Conservation (phyloP, 352 stramenopile genomes). For the Globisporangium polare region DNA sequence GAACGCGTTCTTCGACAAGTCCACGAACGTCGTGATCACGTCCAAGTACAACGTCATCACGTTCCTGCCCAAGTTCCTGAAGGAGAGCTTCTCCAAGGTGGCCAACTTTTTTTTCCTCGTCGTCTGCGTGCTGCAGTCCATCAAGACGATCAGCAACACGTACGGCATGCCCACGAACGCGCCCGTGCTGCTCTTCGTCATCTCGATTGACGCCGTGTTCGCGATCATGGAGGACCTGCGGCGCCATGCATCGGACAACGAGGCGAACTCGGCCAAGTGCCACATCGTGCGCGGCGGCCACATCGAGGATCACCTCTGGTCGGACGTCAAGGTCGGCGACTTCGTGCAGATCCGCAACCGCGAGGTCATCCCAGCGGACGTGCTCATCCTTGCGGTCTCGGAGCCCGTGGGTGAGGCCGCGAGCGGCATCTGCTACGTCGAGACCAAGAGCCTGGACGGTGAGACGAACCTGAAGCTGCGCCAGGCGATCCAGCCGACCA, state of each 20-base stretch:
- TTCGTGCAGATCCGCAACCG: constrained; percentile 75
- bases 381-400: constrained; percentile 75
- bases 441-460: constrained; percentile 90
- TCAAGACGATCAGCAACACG: constrained; percentile 79
- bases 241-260: constrained; percentile 73
- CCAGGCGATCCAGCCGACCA: constrained; percentile 64
- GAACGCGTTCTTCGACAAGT: constrained; percentile 65
- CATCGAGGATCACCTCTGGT: constrained; percentile 73
- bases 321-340: constrained; percentile 84
- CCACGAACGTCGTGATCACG: constrained; percentile 84
- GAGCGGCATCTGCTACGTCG: constrained; percentile 85
- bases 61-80: constrained; percentile 88
- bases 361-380: constrained; percentile 80
- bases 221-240: constrained; percentile 84
- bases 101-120: constrained; percentile 94
- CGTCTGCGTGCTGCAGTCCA: constrained; percentile 86
- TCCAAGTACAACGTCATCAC: constrained; percentile 88
- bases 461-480: constrained; percentile 93
- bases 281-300: constrained; percentile 54
- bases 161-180: constrained; percentile 78
- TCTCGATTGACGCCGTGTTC: constrained; percentile 89
- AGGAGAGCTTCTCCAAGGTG: constrained; percentile 86
- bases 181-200: constrained; percentile 85
- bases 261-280: constrained; percentile 75
- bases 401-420: constrained; percentile 66